These are phyloP conservation scores for Mortierella sp. DNA, from an alignment of 371 early-diverging fungal genomes.

Conservation along the genomic window DNA sequence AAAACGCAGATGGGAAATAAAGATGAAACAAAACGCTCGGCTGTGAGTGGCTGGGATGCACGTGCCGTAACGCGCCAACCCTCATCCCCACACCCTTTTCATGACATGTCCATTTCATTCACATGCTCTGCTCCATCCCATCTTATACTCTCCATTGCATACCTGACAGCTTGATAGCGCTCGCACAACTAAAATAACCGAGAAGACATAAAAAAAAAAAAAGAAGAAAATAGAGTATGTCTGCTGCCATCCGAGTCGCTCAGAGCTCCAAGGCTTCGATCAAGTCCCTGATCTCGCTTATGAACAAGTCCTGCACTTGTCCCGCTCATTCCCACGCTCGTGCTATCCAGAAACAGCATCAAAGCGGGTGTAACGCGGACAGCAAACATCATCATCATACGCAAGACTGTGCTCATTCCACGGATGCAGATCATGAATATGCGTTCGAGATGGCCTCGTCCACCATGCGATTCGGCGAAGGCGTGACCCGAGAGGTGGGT, in stretches of 20 bases:
- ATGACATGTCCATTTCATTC: too few relatives aligned
- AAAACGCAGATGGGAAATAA: too few relatives aligned
- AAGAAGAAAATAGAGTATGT: too few relatives aligned
- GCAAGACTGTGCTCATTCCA: constrained; percentile 22
- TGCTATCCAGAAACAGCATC: constrained; percentile 14
- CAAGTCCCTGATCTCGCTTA: constrained; percentile 50
- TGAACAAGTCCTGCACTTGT: constrained; percentile 55
- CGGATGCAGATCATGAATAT: constrained; percentile 64
- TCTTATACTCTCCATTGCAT: too few relatives aligned
- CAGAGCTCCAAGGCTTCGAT: constrained; percentile 40
- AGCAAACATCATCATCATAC: constrained; percentile 40
- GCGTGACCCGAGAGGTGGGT: constrained; percentile 90
- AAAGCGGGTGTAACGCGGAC: constrained; percentile 4
- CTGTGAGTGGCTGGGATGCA: too few relatives aligned
- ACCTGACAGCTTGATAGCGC: too few relatives aligned
- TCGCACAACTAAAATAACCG: too few relatives aligned
- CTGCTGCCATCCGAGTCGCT: constrained; percentile 42
- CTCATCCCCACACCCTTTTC: too few relatives aligned
- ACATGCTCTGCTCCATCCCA: too few relatives aligned
- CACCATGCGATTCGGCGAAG: constrained; percentile 88
- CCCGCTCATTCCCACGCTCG: constrained; percentile 47
- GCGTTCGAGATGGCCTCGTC: constrained; percentile 93
- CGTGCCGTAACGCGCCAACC: too few relatives aligned
- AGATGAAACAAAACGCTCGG: too few relatives aligned
- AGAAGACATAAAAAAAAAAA: too few relatives aligned